Conservation (phyloP, 2,329 filamentous ascomycete species). For the Stemphylium vesicarium region DNA sequence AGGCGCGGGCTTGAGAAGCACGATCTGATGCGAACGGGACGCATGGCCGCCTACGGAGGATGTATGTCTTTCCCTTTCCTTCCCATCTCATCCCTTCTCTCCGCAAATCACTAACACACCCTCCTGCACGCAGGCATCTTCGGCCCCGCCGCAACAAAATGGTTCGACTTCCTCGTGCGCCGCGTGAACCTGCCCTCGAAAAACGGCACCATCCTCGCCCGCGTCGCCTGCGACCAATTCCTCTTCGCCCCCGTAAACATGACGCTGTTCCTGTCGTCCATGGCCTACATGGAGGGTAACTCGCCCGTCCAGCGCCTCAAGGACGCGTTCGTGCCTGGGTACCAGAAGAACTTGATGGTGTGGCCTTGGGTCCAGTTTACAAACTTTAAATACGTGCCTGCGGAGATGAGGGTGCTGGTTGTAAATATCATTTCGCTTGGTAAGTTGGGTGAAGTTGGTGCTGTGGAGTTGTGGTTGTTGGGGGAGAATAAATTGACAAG, state of each 20-base stretch:
- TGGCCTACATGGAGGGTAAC: conserved; percentile 81
- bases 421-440: conserved; percentile 80
- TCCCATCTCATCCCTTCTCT: background rate
- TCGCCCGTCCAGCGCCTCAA: conserved; percentile 70
- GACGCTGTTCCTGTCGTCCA: conserved; percentile 77
- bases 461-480: no score
- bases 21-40: conserved; percentile 70
- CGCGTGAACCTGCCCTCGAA: conserved; percentile 68
- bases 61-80: conserved; percentile 56
- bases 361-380: conserved; percentile 85
- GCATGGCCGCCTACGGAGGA: conserved; percentile 83
- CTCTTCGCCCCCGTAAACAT: conserved; percentile 86
- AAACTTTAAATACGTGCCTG: conserved; percentile 87
- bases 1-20: conserved; percentile 78
- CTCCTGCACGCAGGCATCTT: conserved; percentile 68
- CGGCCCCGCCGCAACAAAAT: conserved; percentile 84
- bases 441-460: conserved; percentile 49
- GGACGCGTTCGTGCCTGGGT: conserved; percentile 72
- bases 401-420: conserved; percentile 82
- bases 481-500: no score
- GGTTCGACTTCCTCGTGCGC: conserved; percentile 81
- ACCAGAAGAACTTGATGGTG: conserved; percentile 84
- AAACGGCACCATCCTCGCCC: conserved; percentile 74
- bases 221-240: conserved; percentile 78
- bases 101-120: background rate